These are phyloP conservation scores for Neocatenulostroma microsporum DNA, from an alignment of 2,329 filamentous ascomycete species.

Conservation along the genomic window DNA sequence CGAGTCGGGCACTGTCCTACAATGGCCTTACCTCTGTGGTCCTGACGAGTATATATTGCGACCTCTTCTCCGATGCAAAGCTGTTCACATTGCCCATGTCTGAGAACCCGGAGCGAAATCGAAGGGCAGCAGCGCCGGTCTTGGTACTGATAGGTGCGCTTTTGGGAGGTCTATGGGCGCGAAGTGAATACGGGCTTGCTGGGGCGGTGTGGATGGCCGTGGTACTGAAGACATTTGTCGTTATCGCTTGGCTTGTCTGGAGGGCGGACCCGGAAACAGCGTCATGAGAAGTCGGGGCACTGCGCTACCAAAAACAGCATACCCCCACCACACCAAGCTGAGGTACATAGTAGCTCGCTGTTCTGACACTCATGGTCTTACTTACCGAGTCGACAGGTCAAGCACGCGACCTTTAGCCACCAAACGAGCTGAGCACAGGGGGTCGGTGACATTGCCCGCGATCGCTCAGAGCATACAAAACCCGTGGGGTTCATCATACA, in stretches of 20 bases:
- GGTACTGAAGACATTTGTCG: constrained; percentile 32
- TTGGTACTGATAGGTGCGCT: constrained; percentile 49
- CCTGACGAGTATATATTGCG: constrained; percentile 73
- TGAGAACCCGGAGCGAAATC: constrained; percentile 47
- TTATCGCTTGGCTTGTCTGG: constrained; percentile 38
- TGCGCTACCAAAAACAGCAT: too few relatives aligned
- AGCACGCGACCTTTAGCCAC: too few relatives aligned
- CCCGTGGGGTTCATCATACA: too few relatives aligned
- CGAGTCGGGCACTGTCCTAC: constrained; percentile 60
- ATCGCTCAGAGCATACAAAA: too few relatives aligned
- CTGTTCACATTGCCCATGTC: constrained; percentile 35
- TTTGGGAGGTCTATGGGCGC: constrained; percentile 48
- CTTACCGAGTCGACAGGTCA: too few relatives aligned
- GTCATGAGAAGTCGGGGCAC: too few relatives aligned
- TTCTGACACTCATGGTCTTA: too few relatives aligned
- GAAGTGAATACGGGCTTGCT: constrained; percentile 44
- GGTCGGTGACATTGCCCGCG: too few relatives aligned
- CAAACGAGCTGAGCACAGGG: too few relatives aligned
- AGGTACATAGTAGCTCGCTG: too few relatives aligned
- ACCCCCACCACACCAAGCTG: too few relatives aligned
- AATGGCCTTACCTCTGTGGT: constrained; percentile 70
- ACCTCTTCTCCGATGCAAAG: constrained; percentile 61
- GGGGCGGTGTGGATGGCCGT: constrained; percentile 45
- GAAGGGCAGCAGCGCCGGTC: constrained; percentile 44
- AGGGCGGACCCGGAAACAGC: constrained; percentile 27